Base-by-base conservation (phyloP, 2,329 filamentous ascomycete genomes). In the Furcasterigmium furcatum region DNA sequence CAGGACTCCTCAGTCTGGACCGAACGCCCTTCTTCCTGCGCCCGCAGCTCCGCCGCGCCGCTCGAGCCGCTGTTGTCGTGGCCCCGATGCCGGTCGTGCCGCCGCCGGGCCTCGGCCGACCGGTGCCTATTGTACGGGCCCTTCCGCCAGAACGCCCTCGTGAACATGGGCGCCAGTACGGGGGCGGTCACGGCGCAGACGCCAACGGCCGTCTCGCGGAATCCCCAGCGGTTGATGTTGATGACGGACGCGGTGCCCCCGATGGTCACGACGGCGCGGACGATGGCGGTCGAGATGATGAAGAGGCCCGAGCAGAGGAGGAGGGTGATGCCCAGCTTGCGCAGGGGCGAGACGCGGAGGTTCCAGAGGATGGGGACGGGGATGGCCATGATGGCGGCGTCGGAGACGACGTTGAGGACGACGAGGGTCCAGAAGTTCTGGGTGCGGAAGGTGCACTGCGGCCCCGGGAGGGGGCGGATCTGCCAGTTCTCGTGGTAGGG, bases 241-340 rank as follows among this genome's bases (percentile, higher is more conserved):
- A 59, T 58, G 7, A 57, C 47, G 9, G 56, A 56, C 2, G 56
- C 54, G 2, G 49, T 29, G 0, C 53, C 53, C 3, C 38, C 32
- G 10, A 60, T 48, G 0, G 58, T 60, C 5, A 51, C 43, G 2
- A 49, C 38, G 1, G 55, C 57, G 2, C 57, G 51, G 4, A 59
- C 45, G 14, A 60, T 40, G 1, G 57, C 58, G 1, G 57, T 58
- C 4, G 52, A 53, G 16, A 60, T 59, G 27, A 60, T 44, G 41
- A 60, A 60, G 4, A 59, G 16, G 9, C 55, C 58, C 1, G 56
- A 59, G 5, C 52, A 58, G 3, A 60, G 46, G 5, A 59, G 46
- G 2, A 59, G 29, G 2, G 52, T 46, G 7, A 60, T 52, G 12
- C 52, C 52, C 2, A 59, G 36, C 16, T 54, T 53, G 19, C 50